These are phyloP conservation scores for Komagataella phaffii DNA, from an alignment of 805 yeast genomes.

Conservation along the genomic window DNA sequence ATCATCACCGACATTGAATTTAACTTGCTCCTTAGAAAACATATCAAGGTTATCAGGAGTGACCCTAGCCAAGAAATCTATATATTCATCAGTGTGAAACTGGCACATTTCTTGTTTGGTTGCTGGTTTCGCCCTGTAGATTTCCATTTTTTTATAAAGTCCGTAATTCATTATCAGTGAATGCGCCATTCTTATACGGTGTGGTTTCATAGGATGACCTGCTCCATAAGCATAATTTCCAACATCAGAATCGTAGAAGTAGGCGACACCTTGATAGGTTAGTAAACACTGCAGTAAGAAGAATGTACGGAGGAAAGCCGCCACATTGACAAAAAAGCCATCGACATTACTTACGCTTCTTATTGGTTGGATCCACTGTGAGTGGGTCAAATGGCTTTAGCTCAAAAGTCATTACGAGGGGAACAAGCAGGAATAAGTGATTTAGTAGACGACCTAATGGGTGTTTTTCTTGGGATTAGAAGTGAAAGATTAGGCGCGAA, in stretches of 20 bases:
- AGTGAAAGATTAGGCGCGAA: not conserved
- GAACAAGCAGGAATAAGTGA: not conserved
- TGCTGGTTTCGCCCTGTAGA: slow-evolving; percentile 94
- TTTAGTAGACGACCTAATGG: not conserved
- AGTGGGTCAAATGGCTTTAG: slow-evolving; percentile 52
- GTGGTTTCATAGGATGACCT: slow-evolving; percentile 99
- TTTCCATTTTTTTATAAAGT: slow-evolving; percentile 91
- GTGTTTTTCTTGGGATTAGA: not conserved
- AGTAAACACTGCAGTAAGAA: not conserved
- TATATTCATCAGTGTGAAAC: slow-evolving; percentile 95
- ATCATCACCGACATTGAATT: slow-evolving; percentile 94
- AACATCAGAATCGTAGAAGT: slow-evolving; percentile 81
- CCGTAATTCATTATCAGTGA: slow-evolving; percentile 95
- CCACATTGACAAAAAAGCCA: not conserved
- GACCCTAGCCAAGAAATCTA: slow-evolving; percentile 81
- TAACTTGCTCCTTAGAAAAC: slow-evolving; percentile 78
- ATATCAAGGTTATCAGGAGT: slow-evolving; percentile 85
- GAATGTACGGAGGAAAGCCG: not conserved
- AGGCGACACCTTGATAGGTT: slow-evolving; percentile 43
- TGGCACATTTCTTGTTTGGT: slow-evolving; percentile 97
- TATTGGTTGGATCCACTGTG: slow-evolving; percentile 38
- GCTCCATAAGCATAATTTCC: slow-evolving; percentile 98
- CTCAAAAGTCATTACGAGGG: slow-evolving; percentile 26
- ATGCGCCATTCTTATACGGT: slow-evolving; percentile 97
- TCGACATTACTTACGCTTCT: slow-evolving; percentile 24